Evolutionary conservation across 2,329 filamentous ascomycete species (phyloP).

Genomic region (Stagonosporopsis cucurbitacearum): DNA sequence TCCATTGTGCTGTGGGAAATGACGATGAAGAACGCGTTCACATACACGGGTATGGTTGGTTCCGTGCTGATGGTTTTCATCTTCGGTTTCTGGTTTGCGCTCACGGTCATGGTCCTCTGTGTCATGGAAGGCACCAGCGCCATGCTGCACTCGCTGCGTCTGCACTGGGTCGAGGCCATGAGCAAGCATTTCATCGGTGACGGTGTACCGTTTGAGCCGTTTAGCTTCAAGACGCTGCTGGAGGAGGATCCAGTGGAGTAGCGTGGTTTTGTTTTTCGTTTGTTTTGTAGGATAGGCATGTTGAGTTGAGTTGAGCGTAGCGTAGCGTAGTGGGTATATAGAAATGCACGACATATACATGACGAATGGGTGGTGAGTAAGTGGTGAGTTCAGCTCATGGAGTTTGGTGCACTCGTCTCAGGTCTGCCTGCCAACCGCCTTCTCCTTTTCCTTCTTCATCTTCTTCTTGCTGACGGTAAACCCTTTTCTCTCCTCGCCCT

Average conservation of each 20-base stretch:
- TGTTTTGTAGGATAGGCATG: conserved; percentile 26
- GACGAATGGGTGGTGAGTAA: background rate
- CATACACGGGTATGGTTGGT: conserved; percentile 68
- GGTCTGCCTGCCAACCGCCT: no score
- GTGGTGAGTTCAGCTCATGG: no score
- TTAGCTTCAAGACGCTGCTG: conserved; percentile 82
- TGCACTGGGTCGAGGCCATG: conserved; percentile 98
- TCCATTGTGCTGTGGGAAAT: conserved; percentile 96
- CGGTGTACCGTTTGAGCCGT: conserved; percentile 83
- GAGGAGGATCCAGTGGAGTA: conserved; percentile 72
- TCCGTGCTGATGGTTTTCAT: conserved; percentile 81
- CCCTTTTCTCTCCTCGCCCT: conserved; percentile 16
- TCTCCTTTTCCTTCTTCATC: conserved; percentile 11
- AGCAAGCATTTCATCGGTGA: conserved; percentile 96
- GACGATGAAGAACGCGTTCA: conserved; percentile 83
- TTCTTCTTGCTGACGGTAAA: conserved; percentile 14
- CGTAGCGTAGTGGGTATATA: conserved; percentile 24
- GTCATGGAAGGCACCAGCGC: conserved; percentile 96
- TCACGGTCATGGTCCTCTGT: conserved; percentile 81
- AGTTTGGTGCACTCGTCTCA: no score
- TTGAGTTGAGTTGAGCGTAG: no score
- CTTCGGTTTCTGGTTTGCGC: conserved; percentile 89
- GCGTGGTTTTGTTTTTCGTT: conserved; percentile 8
- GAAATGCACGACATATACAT: conserved; percentile 23
- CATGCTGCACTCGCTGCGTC: conserved; percentile 89